Evolutionary conservation across 208 protist genomes (phyloP).

Genomic region (Trypanosoma caninum): DNA sequence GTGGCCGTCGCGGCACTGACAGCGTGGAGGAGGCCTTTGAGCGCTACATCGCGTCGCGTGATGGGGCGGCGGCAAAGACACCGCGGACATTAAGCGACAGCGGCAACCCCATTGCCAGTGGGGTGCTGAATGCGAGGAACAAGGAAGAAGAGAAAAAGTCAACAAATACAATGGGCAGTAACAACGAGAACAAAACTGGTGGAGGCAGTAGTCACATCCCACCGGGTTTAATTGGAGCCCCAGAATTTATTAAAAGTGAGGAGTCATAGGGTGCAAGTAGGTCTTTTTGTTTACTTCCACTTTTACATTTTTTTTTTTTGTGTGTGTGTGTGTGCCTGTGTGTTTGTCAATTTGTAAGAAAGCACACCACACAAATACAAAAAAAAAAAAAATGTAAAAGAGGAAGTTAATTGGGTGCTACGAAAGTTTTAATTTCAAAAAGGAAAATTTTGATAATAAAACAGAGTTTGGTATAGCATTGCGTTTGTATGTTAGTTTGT

Average conservation of each 20-base stretch:
- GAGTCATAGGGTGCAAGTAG: too few relatives aligned
- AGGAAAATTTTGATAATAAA: too few relatives aligned
- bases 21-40: constrained; percentile 44
- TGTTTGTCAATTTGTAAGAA: background rate
- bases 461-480: background rate
- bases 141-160: background rate
- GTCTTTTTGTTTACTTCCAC: too few relatives aligned
- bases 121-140: too few relatives aligned
- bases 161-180: background rate
- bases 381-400: background rate
- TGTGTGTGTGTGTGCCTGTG: background rate
- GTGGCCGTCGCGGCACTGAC: constrained; percentile 19
- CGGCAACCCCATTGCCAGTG: background rate
- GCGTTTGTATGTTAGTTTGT: background rate
- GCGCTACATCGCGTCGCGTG: constrained; percentile 31
- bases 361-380: background rate
- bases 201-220: too few relatives aligned
- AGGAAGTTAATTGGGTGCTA: too few relatives aligned
- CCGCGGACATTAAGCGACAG: background rate
- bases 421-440: too few relatives aligned
- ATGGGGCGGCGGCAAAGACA: background rate
- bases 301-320: constrained; percentile 1
- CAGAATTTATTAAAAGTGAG: background rate
- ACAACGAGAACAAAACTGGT: background rate
- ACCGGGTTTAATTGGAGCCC: background rate